phyloP scores from a whole-genome alignment of 108 stramenopile genomes.

The Discostella stelligeroides region DNA sequence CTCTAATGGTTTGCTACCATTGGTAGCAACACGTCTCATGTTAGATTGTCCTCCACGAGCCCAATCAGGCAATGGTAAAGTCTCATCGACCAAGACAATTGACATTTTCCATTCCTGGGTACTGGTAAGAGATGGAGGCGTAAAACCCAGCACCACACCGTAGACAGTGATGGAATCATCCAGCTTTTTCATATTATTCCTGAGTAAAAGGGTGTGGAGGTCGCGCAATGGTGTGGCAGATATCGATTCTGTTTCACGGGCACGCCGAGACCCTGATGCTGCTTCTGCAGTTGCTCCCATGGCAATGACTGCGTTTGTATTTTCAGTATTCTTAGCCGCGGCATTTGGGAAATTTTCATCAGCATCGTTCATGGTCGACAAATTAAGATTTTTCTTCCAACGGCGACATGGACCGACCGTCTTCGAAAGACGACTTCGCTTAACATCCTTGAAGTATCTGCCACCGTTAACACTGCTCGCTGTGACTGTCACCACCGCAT shows the following conservation, averaged over 20 bases:
- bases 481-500: neutral
- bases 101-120: slow-evolving; percentile 71
- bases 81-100: slow-evolving; percentile 69
- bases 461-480: neutral
- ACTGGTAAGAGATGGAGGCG: slow-evolving; percentile 56
- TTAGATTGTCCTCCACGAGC: slow-evolving; percentile 2
- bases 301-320: slow-evolving; percentile 12
- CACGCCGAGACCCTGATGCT: slow-evolving; percentile 3
- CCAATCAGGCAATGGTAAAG: slow-evolving; percentile 30
- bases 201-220: slow-evolving; percentile 18
- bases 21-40: too few species aligned
- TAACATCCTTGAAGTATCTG: slow-evolving; percentile 19
- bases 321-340: neutral
- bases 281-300: neutral
- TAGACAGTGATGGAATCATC: slow-evolving; percentile 50
- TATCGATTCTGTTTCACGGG: neutral
- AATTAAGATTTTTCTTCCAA: too few species aligned
- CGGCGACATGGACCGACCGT: too few species aligned
- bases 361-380: too few species aligned
- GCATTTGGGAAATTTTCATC: too few species aligned
- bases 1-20: slow-evolving; percentile 7
- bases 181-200: slow-evolving; percentile 20
- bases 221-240: slow-evolving; percentile 9
- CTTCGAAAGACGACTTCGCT: neutral
- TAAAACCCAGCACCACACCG: slow-evolving; percentile 66